Evolutionary conservation across 1,139 yeast species (phyloP), one percentile per base, ranked within the genome.

Genomic region (Saccharomycopsis hybrid): DNA sequence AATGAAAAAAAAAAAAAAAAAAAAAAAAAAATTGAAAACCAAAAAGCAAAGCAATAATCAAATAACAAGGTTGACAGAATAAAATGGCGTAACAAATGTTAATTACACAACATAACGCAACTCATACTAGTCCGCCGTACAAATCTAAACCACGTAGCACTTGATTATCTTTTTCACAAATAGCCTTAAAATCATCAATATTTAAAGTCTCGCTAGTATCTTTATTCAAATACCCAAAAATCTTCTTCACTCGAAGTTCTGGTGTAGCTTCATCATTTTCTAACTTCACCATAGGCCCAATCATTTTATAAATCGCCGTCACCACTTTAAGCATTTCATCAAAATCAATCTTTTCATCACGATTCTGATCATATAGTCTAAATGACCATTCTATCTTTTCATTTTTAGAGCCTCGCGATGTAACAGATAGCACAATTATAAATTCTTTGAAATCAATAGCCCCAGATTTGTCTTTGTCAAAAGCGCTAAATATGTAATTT

Each of bases 201-300:
- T 83, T 77, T 47, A 92, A 80, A 55, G 77, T 82, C 1, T 80
- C 82, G 56, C 84, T 80, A 52, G 75, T 71, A 61, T 85, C 79
- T 62, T 86, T 85, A 55, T 82, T 87, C 76, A 88, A 76, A 53
- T 79, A 67, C 41, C 66, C 71, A 68, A 94, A 92, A 52, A 92
- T 81, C 71, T 89, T 89, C 51, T 80, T 77, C 2, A 89, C 89
- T 54, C 97, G 76, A 58, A 80, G 71, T 59, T 90, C 97, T 0
- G 98, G 98, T 0, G 97, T 89, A 47, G 80, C 78, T 60, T 90
- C 97, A 62, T 89, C 96, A n/a, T 82, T 92, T 5, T 90, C 89
- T 49, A 90, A 72, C 55, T 83, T 81, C 55, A 90, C 96, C 95
- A 90, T 90, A 1, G 90, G 77, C 0, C 98, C 99, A 52, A 92